Evolutionary conservation across 2,329 filamentous ascomycete species (phyloP).

Genomic region (Colletotrichum godetiae): DNA sequence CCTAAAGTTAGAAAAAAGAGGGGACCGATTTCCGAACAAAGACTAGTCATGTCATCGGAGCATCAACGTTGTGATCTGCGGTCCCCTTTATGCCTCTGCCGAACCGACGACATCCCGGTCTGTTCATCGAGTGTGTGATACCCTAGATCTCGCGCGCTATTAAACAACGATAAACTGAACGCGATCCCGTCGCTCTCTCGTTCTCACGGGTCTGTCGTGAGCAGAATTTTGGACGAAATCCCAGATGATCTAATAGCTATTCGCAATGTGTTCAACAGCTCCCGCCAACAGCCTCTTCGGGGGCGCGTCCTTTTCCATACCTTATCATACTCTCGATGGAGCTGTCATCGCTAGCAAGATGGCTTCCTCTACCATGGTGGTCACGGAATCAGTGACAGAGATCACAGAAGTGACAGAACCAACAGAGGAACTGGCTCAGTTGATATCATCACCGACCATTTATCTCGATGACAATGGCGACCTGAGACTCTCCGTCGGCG

Average conservation of each 20-base stretch:
- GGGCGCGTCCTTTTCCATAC: slow-evolving; percentile 4
- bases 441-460: slow-evolving; percentile 18
- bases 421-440: neutral
- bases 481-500: slow-evolving; percentile 21
- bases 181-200: neutral
- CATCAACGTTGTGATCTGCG: slow-evolving; percentile 28
- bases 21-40: slow-evolving; percentile 16
- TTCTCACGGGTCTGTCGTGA: neutral
- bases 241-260: slow-evolving; percentile 4
- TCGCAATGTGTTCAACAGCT: slow-evolving; percentile 8
- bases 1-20: slow-evolving; percentile 30
- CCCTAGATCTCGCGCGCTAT: neutral
- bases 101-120: slow-evolving; percentile 19
- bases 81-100: slow-evolving; percentile 28
- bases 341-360: neutral
- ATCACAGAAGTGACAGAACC: neutral
- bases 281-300: neutral
- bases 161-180: slow-evolving; percentile 10
- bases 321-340: neutral
- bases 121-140: neutral
- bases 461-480: slow-evolving; percentile 25
- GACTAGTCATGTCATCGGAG: slow-evolving; percentile 32
- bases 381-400: slow-evolving; percentile 20
- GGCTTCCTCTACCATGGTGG: slow-evolving; percentile 16
- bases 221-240: slow-evolving; percentile 17